Evolutionary conservation across 176 grass and related monocot species (phyloP), one percentile per base, ranked within the genome.

Genomic region (Oryza australiensis): DNA sequence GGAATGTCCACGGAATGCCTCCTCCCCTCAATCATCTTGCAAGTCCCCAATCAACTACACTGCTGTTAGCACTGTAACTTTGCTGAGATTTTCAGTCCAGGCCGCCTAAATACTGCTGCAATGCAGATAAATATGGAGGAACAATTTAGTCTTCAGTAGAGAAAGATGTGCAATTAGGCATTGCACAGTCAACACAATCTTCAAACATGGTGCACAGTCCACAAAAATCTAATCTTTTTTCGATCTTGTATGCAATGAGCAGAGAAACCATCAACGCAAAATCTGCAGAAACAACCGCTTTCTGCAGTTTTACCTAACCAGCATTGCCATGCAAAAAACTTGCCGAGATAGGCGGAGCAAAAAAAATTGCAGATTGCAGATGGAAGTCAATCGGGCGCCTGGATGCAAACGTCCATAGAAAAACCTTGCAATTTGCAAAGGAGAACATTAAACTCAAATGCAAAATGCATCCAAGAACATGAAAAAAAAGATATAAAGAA

Each of bases 1-100:
- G 94, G 94, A 26, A 97, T 94, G 81, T 97, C 94, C 12, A 97
- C 90, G 20, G 94, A 97, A 42, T 94, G 94, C 72, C 94, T 80
- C 86, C 94, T 85, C 37, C 4, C 92, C 74, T 97, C 94, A 45
- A 88, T 78, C 94, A 97, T 94, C 84, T 82, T 88, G 30, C 3
- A 18, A 26, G 30, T 37, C 32, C 76, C 3, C 28, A 71, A 41
- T 7, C 16, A 82, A 82, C 40, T 76, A 83, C 22, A 29, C 40
- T 88, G 15, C 0, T 26, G 45, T 57, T 24, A 27, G 51, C 4
- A 70, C 65, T 73, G 41, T 51, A 73, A 42, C 63, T 59, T 43
- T n/a, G 18, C 33, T 24, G 20, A 85, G 49, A 60, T 48, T 68
- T 27, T 67, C 14, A 23, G 34, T 32, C 16, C 68, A 75, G 12